These are phyloP conservation scores for Cardiospermum halicacabum DNA, from an alignment of 345 rosid species.

Conservation along the genomic window DNA sequence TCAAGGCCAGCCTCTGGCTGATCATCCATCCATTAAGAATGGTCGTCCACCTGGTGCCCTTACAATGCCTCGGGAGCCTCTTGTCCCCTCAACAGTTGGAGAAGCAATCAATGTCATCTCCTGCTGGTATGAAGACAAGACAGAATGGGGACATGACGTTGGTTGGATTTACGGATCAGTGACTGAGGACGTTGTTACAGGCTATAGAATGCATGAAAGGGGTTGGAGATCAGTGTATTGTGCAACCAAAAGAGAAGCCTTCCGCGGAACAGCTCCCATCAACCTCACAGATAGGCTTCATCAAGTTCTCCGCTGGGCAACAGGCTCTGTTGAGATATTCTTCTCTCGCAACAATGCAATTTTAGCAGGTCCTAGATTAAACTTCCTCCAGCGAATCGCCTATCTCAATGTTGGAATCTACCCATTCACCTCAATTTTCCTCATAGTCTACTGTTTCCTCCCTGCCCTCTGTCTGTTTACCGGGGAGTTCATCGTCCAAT, in stretches of 20 bases:
- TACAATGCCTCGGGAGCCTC: slow-evolving; percentile 40
- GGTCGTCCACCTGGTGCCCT: slow-evolving; percentile 77
- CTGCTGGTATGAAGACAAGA: slow-evolving; percentile 86
- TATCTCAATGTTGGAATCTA: slow-evolving; percentile 80
- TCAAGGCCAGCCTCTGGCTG: slow-evolving; percentile 65
- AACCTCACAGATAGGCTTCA: slow-evolving; percentile 79
- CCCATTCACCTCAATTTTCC: slow-evolving; percentile 81
- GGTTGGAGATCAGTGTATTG: slow-evolving; percentile 86
- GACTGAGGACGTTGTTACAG: slow-evolving; percentile 81
- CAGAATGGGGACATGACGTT: slow-evolving; percentile 66
- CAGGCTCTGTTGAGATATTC: slow-evolving; percentile 84
- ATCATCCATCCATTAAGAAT: slow-evolving; percentile 36
- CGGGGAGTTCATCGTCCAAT: slow-evolving; percentile 59
- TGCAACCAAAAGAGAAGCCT: slow-evolving; percentile 67
- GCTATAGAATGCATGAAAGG: slow-evolving; percentile 76
- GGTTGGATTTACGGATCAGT: slow-evolving; percentile 93
- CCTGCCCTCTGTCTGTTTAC: slow-evolving; percentile 71
- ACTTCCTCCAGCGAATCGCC: slow-evolving; percentile 66
- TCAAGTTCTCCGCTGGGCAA: slow-evolving; percentile 86
- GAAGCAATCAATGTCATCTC: slow-evolving; percentile 81
- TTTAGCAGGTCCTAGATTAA: slow-evolving; percentile 49
- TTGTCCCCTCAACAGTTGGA: slow-evolving; percentile 40
- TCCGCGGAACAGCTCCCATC: slow-evolving; percentile 71
- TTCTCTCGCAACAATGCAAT: slow-evolving; percentile 80
- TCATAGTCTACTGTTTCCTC: slow-evolving; percentile 81